phyloP scores from a whole-genome alignment of 257 asterid genomes.

The Solanum lycopersicoides region DNA sequence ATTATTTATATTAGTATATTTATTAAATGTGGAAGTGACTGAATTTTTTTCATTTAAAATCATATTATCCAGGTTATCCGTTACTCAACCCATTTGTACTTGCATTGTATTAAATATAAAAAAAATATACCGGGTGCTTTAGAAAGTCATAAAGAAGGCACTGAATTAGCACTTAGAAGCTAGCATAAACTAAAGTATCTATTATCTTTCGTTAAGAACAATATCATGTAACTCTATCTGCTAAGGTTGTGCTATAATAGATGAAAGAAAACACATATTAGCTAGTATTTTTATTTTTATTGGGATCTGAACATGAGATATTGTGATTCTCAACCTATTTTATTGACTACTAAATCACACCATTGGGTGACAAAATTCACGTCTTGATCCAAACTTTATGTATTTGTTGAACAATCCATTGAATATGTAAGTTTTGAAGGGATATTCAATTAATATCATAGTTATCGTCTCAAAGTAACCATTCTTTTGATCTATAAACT shows the following conservation, averaged over 20 bases:
- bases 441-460: neutral
- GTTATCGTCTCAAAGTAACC: neutral
- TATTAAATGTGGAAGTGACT: neutral
- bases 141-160: neutral
- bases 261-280: too few relatives aligned
- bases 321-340: neutral
- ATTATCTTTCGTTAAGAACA: fast-evolving
- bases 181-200: too few relatives aligned
- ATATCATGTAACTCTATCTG: neutral
- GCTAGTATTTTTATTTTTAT: too few relatives aligned
- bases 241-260: neutral
- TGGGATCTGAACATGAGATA: neutral
- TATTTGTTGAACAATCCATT: neutral
- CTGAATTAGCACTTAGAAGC: neutral
- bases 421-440: neutral
- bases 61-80: neutral
- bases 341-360: neutral
- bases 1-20: neutral
- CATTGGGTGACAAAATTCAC: too few relatives aligned
- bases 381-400: neutral
- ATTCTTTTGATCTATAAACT: too few relatives aligned
- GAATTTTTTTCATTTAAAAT: neutral
- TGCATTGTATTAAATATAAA: neutral
- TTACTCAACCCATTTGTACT: neutral
- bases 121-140: neutral